Evolutionary conservation across 441 rosid genomes (phyloP), one percentile per base, ranked within the genome.

Genomic region (Sinapis alba): DNA sequence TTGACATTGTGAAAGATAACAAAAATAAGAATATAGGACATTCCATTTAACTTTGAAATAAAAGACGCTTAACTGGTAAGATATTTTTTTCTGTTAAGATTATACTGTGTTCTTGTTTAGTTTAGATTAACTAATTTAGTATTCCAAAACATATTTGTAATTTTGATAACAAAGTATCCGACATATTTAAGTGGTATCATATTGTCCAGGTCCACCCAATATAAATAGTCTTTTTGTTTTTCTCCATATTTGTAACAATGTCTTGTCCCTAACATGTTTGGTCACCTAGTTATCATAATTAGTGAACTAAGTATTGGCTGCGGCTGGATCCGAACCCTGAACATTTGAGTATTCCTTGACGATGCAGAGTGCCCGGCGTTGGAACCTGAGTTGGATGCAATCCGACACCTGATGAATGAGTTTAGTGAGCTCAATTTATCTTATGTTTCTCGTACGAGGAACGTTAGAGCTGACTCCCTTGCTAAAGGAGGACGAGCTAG

Each of bases 141-240:
- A 43, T 43, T 50, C 23, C 12, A 50, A 18, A 19, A 50, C 67
- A 59, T 43, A 70, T 59, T 27, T 70, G 74, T 26, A 43, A 1
- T 50, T 50, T 18, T 18, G 57, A 50, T 50, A 50, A 18, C 12
- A 18, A 8, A 18, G 23, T 7, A 36, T 41, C 18, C 50, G 2
- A 41, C 13, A 41, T 13, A 7, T 6, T 13, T 41, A 41, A 41
- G 50, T 13, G 16, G 47, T 4, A 13, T 36, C n/a, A 36, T 36
- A 10, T 36, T n/a, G 43, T 36, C 36, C 32, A 7, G 8, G 7
- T 32, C 38, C 38, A 32, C 8, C 11, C 38, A 32, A 32, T 32
- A 32, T 32, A 32, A 32, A 32, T 32, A 32, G 41, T 23, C 41
- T 2, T 32, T 38, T 38, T 38, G n/a, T 12, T 38, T 38, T 38